These are phyloP conservation scores for Colletotrichum sidae DNA, from an alignment of 2,329 filamentous ascomycete species.

Conservation along the genomic window DNA sequence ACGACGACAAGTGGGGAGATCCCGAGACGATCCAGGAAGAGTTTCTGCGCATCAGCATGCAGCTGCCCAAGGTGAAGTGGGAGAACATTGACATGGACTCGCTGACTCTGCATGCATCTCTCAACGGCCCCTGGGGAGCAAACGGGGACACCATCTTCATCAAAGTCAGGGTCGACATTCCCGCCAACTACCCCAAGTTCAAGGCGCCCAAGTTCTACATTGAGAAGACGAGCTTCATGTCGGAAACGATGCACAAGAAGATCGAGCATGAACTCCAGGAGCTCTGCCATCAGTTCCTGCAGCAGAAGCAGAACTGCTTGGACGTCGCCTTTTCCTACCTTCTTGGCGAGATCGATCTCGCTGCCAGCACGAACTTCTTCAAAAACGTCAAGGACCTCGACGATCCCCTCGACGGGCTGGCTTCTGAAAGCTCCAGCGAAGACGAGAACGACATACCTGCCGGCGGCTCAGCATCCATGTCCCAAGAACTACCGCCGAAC, in stretches of 20 bases:
- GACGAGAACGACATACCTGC: constrained; percentile 72
- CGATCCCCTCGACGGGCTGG: constrained; percentile 65
- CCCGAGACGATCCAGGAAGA: constrained; percentile 74
- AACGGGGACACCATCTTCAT: constrained; percentile 69
- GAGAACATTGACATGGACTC: constrained; percentile 74
- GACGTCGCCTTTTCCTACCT: constrained; percentile 72
- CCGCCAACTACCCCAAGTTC: constrained; percentile 67
- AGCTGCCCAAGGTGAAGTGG: constrained; percentile 73
- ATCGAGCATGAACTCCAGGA: constrained; percentile 68
- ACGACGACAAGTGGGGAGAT: constrained; percentile 69
- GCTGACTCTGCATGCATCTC: constrained; percentile 67
- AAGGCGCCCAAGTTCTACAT: constrained; percentile 70
- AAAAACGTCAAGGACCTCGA: constrained; percentile 74
- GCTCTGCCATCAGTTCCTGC: constrained; percentile 66
- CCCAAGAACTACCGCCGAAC: constrained; percentile 69
- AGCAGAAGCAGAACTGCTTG: constrained; percentile 70
- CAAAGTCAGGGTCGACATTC: constrained; percentile 71
- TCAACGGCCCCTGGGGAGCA: constrained; percentile 73
- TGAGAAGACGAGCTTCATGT: constrained; percentile 72
- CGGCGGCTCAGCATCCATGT: constrained; percentile 69
- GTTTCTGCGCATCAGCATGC: constrained; percentile 70
- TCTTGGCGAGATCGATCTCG: constrained; percentile 71
- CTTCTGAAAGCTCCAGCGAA: constrained; percentile 86
- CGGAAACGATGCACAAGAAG: constrained; percentile 63
- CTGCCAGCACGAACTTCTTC: constrained; percentile 70